Evolutionary conservation across 352 stramenopile species (phyloP).

Genomic region (Pythium aristosporum): DNA sequence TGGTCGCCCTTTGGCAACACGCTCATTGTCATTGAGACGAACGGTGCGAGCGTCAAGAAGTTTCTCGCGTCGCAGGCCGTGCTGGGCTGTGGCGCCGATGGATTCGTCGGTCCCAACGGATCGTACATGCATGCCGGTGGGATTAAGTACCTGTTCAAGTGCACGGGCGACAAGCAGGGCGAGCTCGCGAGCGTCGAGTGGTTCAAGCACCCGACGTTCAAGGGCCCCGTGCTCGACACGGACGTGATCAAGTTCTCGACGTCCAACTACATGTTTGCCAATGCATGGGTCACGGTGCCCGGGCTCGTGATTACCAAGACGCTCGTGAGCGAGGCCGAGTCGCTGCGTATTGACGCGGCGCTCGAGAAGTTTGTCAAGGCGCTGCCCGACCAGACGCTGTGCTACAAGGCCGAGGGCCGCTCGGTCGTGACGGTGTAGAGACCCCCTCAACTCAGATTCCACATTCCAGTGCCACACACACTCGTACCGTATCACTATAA

Average conservation of each 20-base stretch:
- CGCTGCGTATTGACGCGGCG: slow-evolving; percentile 43
- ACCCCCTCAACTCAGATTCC: too few species aligned
- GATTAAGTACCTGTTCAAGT: slow-evolving; percentile 71
- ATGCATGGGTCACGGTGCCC: slow-evolving; percentile 43
- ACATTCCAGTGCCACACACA: too few species aligned
- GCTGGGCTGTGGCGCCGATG: slow-evolving; percentile 40
- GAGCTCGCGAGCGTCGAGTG: slow-evolving; percentile 50
- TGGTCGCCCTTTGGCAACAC: slow-evolving; percentile 76
- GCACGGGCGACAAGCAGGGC: slow-evolving; percentile 37
- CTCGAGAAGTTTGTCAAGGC: slow-evolving; percentile 44
- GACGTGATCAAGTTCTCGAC: slow-evolving; percentile 59
- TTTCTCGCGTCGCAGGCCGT: slow-evolving; percentile 53
- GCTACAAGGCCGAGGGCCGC: slow-evolving; percentile 22
- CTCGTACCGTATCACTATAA: too few species aligned
- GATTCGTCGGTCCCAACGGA: slow-evolving; percentile 53
- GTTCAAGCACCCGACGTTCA: slow-evolving; percentile 51
- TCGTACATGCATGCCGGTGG: slow-evolving; percentile 62
- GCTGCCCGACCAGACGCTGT: slow-evolving; percentile 23
- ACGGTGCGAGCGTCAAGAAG: slow-evolving; percentile 59
- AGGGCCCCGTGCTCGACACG: slow-evolving; percentile 45
- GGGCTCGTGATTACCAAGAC: slow-evolving; percentile 33
- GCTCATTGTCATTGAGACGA: slow-evolving; percentile 50
- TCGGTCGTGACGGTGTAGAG: slow-evolving; percentile 14
- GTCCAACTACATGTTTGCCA: slow-evolving; percentile 55
- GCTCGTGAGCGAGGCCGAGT: slow-evolving; percentile 45